Evolutionary conservation across 2,329 filamentous ascomycete species (phyloP).

Genomic region (Knoxdaviesia capensis): DNA sequence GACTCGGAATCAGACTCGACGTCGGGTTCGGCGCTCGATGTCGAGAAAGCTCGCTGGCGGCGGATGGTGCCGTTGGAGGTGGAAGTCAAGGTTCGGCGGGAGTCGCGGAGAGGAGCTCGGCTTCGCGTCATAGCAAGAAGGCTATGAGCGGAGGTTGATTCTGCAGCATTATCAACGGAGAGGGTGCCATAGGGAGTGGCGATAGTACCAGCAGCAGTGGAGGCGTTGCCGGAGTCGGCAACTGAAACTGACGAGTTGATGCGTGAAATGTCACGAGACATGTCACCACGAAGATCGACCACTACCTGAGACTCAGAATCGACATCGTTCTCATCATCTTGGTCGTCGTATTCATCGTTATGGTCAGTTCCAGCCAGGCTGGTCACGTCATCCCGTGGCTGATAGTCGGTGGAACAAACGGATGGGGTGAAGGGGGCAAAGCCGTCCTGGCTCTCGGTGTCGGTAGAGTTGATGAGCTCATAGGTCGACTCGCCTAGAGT

Average conservation of each 20-base stretch:
- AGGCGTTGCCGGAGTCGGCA: no score
- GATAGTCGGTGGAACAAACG: conserved; percentile 27
- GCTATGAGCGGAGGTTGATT: no score
- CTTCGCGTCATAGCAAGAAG: no score
- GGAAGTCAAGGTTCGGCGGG: no score
- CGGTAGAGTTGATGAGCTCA: conserved; percentile 32
- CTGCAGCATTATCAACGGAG: no score
- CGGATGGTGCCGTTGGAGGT: no score
- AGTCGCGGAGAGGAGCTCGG: no score
- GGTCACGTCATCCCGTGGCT: conserved; percentile 28
- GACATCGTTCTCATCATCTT: conserved; percentile 20
- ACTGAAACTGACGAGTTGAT: no score
- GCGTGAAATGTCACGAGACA: no score
- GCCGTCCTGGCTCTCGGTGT: conserved; percentile 31
- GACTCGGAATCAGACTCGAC: not conserved
- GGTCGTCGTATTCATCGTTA: conserved; percentile 23
- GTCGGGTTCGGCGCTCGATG: not conserved
- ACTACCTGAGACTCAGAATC: conserved; percentile 13
- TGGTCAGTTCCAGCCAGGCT: conserved; percentile 28
- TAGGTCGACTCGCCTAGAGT: conserved; percentile 30
- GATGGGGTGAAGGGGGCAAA: conserved; percentile 21
- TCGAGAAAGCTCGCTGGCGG: no score
- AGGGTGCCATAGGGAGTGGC: no score
- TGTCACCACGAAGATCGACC: not conserved
- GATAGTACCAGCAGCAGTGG: no score